Evolutionary conservation across 1,284 basidiomycete genomes (phyloP), one percentile per base, ranked within the genome.

Genomic region (Boletellus sp.): DNA sequence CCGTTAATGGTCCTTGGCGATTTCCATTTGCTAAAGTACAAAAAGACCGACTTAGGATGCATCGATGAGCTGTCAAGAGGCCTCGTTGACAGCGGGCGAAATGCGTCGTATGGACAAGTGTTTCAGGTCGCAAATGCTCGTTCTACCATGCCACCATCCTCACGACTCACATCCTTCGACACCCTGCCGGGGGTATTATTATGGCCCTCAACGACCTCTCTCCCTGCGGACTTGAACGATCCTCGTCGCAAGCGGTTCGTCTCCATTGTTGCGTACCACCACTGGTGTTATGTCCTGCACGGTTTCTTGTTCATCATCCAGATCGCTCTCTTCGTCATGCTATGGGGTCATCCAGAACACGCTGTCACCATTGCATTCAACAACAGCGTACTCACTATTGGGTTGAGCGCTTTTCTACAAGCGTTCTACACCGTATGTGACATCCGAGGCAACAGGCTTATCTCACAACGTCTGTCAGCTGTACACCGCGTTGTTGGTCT

Each of bases 351-450:
- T 19, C 48, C 54, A 1, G 54, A 55, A 21, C 54, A 33, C 19
- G 26, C 8, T 1, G 12, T 55, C 24, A 47, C 37, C 21, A 24
- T 56, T 32, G 32, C 54, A 4, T 24, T 24, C 10, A 33, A 56
- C 7, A 44, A 35, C 36, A 46, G 12, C 24, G 2, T 40, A 33
- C 7, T 51, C 1, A 56, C 54, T 6, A 22, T 32, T 1, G 49
- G 53, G 22, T n/a, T 56, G 18, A 56, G 54, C 32, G 49, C 49
- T n/a, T 37, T 44, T 18, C 30, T 56, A 10, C 53, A 55, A 33
- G 53, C 49, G 15, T 47, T 59, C 38, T 45, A 56, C 19, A 44
- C 53, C 4, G 56, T 58, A 43, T 11, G 51, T 56, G 15, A 24
- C 16, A 22, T 22, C 11, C 44, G 12, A 24, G 8, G 5, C 19